These are phyloP conservation scores for Dactylellina cionopaga DNA, from an alignment of 2,329 filamentous ascomycete genomes.

Conservation along the genomic window DNA sequence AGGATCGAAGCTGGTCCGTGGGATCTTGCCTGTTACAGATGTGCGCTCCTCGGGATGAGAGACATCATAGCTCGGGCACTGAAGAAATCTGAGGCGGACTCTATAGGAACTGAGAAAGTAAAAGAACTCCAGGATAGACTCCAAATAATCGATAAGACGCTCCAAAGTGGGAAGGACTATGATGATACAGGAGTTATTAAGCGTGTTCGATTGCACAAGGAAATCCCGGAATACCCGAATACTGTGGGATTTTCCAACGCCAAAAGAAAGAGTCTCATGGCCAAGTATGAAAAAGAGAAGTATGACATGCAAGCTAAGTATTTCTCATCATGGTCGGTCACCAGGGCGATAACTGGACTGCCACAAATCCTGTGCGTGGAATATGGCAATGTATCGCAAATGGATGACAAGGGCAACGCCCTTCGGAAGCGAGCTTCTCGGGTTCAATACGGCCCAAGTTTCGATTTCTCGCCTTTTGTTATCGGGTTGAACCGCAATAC, in stretches of 20 bases:
- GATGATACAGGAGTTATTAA: too few species aligned
- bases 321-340: constrained; percentile 11
- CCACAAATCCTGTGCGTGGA: constrained; percentile 23
- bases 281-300: background rate
- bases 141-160: background rate
- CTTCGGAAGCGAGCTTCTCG: background rate
- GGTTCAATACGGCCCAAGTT: constrained; percentile 5
- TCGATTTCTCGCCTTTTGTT: constrained; percentile 14
- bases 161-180: background rate
- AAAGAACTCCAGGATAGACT: constrained; percentile 1
- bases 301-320: background rate
- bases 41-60: constrained; percentile 11
- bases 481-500: constrained; percentile 1
- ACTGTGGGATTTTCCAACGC: too few species aligned
- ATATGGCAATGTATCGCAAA: constrained; percentile 12
- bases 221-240: background rate
- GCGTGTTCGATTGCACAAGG: too few species aligned
- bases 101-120: background rate
- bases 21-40: constrained; percentile 7
- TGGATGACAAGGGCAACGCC: background rate
- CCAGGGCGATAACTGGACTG: background rate
- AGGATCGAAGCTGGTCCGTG: background rate
- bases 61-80: constrained; percentile 12
- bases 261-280: background rate
- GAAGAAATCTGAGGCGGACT: background rate